phyloP scores from a whole-genome alignment of 768 basidiomycete species.

The Psilocybe azurescens region DNA sequence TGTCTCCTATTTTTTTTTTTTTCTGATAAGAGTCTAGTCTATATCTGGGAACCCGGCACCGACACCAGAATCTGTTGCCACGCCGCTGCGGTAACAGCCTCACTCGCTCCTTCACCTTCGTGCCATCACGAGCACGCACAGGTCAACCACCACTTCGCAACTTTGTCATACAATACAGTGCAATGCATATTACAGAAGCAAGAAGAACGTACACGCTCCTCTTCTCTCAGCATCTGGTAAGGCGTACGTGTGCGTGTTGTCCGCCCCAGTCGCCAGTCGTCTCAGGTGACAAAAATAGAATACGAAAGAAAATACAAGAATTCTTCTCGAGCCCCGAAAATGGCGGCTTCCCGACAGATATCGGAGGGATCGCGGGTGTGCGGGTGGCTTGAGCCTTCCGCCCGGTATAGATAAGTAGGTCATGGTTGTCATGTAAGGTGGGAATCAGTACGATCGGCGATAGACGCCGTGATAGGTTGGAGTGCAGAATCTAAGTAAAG shows the following conservation, averaged over 20 bases:
- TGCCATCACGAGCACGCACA: no score
- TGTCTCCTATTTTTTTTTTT: slow-evolving; percentile 5
- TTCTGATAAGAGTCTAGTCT: slow-evolving; percentile 8
- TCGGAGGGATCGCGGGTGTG: neutral
- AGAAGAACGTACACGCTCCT: no score
- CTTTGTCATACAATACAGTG: no score
- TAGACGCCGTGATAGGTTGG: slow-evolving; percentile 20
- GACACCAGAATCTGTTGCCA: slow-evolving; percentile 2
- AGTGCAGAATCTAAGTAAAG: no score
- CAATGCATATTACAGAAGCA: no score
- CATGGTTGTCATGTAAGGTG: slow-evolving; percentile 13
- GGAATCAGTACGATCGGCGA: slow-evolving; percentile 14
- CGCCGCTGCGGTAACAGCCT: neutral
- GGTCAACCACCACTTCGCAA: no score
- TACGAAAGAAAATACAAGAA: neutral
- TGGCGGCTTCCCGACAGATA: slow-evolving; percentile 5
- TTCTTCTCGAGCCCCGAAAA: slow-evolving; percentile 5
- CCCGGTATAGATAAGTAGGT: neutral
- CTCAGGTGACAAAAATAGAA: slow-evolving; percentile 1
- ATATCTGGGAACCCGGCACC: slow-evolving; percentile 14
- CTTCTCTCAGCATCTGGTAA: no score
- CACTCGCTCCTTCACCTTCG: neutral
- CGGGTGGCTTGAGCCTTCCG: no score
- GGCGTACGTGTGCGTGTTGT: no score
- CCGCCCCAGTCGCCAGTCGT: neutral